A percentile compares a stretch with the other conserved stretches of the same genome.
Conservation (phyloP, 345 rosid genomes). For the Aurinia saxatilis region DNA sequence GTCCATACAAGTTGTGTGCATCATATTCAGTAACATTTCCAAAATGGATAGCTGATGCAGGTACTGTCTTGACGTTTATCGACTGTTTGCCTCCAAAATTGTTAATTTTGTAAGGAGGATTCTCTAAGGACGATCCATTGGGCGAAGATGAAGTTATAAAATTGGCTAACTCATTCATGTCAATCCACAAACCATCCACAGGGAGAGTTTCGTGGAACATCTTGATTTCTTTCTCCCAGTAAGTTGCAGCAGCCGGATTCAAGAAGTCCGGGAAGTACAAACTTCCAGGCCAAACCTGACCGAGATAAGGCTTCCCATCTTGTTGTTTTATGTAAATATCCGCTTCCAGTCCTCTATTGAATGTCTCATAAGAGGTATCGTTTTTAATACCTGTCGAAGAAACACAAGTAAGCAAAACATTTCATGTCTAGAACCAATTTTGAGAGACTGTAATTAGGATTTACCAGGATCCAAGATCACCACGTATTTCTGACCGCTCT, state of each 20-base stretch:
- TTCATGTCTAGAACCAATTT: too few species aligned
- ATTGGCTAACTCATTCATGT: constrained; percentile 73
- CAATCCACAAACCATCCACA: constrained; percentile 70
- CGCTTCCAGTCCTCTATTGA: constrained; percentile 54
- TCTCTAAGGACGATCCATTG: constrained; percentile 42
- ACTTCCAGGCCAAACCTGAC: constrained; percentile 64
- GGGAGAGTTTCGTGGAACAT: constrained; percentile 41
- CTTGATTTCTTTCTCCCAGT: constrained; percentile 56
- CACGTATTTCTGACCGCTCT: constrained; percentile 58
- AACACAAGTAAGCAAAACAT: neutral
- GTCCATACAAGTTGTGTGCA: constrained; percentile 65
- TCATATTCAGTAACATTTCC: constrained; percentile 54
- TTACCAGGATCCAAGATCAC: constrained; percentile 69
- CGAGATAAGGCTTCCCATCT: constrained; percentile 51
- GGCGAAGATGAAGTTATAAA: constrained; percentile 40
- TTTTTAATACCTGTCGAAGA: constrained; percentile 47
- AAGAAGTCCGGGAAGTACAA: constrained; percentile 67
- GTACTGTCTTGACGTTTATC: constrained; percentile 38
- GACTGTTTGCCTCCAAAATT: constrained; percentile 30
- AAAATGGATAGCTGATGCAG: constrained; percentile 48
- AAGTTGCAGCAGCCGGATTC: constrained; percentile 36
- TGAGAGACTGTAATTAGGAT: neutral
- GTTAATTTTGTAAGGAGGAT: constrained; percentile 72
- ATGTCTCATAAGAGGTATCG: constrained; percentile 41
- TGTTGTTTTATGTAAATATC: constrained; percentile 49